These are phyloP conservation scores for Boletus coccyginus DNA, from an alignment of 768 basidiomycete genomes.

Conservation along the genomic window DNA sequence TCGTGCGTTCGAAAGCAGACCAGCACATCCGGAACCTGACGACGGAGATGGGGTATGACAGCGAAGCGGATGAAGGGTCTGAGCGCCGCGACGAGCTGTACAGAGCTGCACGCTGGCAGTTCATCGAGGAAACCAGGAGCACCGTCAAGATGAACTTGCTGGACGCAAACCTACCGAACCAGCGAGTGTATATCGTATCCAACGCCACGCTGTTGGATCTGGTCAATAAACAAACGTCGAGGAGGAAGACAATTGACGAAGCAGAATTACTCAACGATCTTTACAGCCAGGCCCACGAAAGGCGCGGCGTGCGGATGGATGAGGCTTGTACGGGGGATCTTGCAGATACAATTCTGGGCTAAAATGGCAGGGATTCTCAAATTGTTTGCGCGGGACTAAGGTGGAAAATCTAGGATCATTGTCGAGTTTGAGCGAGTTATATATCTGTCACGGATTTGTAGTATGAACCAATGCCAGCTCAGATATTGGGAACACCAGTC, in stretches of 20 bases:
- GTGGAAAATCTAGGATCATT: background rate
- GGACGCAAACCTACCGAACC: slow-evolving; percentile 15
- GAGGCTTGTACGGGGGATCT: background rate
- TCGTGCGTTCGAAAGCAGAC: background rate
- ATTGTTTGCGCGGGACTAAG: background rate
- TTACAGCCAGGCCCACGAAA: slow-evolving; percentile 6
- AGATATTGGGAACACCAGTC: too few relatives aligned
- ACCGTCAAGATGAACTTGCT: slow-evolving; percentile 14
- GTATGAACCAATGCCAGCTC: too few relatives aligned
- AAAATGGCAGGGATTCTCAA: too few relatives aligned
- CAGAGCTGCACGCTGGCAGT: slow-evolving; percentile 16
- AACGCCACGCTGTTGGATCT: slow-evolving; percentile 11
- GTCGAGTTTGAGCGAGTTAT: background rate
- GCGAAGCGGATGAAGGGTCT: background rate
- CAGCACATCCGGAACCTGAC: background rate
- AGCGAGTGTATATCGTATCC: slow-evolving; percentile 23
- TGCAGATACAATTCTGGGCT: background rate
- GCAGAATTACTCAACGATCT: slow-evolving; percentile 15
- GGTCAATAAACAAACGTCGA: background rate
- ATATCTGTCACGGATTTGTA: background rate
- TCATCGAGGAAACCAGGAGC: slow-evolving; percentile 17
- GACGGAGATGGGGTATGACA: background rate
- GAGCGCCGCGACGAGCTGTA: background rate
- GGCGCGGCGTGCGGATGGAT: background rate
- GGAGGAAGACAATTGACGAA: slow-evolving; percentile 10